These are phyloP conservation scores for Pseudogymnoascus sp. DNA, from an alignment of 2,329 filamentous ascomycete species.

Conservation along the genomic window DNA sequence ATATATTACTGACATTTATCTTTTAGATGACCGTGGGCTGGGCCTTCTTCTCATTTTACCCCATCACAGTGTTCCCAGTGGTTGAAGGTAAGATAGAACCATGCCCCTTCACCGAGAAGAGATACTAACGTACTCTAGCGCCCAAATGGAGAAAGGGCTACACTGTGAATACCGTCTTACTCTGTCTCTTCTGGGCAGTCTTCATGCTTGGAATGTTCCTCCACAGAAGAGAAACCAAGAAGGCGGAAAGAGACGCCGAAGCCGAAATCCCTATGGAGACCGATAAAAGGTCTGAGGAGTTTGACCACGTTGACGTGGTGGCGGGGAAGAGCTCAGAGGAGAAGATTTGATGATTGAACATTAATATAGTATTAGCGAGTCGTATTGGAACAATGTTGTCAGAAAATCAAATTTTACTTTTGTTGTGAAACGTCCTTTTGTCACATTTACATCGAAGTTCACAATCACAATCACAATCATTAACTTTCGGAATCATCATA, in stretches of 20 bases:
- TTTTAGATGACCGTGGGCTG: slow-evolving; percentile 29
- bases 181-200: slow-evolving; percentile 25
- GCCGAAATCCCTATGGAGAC: not conserved
- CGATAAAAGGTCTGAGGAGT: not conserved
- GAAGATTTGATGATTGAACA: not conserved
- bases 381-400: not conserved
- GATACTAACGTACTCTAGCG: slow-evolving; percentile 10
- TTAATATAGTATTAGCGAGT: not conserved
- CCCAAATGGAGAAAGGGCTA: slow-evolving; percentile 27
- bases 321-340: not conserved
- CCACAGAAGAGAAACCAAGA: slow-evolving; percentile 26
- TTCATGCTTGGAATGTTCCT: slow-evolving; percentile 29
- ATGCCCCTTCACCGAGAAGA: not conserved
- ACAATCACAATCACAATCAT: not conserved
- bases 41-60: slow-evolving; percentile 26
- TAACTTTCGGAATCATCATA: not conserved
- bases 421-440: not conserved
- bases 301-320: not conserved
- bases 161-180: slow-evolving; percentile 22
- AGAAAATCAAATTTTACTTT: not conserved
- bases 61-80: slow-evolving; percentile 26
- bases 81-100: slow-evolving; percentile 17
- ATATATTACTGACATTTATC: not conserved
- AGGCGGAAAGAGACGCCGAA: slow-evolving; percentile 8
- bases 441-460: too few species aligned